Percentiles rank a stretch among this genome's conserved stretches.
phyloP scores from a whole-genome alignment of 345 rosid species.

The Orychophragmus violaceus region DNA sequence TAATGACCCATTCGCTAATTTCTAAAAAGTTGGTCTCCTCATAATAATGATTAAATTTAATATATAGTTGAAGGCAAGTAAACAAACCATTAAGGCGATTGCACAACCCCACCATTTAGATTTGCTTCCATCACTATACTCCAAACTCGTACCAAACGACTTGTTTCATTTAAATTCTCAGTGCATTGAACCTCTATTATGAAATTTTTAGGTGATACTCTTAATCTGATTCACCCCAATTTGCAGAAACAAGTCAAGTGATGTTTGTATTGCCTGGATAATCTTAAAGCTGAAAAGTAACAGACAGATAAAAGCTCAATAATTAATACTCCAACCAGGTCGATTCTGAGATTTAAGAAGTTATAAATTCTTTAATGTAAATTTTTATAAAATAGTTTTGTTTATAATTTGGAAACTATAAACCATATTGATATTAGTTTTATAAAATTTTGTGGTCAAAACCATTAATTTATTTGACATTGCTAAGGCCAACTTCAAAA shows the following conservation, averaged over 20 bases:
- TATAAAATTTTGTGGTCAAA: too few species aligned
- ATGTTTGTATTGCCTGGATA: background rate
- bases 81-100: background rate
- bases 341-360: too few species aligned
- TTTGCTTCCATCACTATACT: background rate
- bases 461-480: too few species aligned
- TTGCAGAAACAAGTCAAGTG: background rate
- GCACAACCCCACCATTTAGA: conserved; percentile 9
- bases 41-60: background rate
- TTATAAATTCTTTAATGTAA: too few species aligned
- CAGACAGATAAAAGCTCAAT: background rate
- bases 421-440: too few species aligned
- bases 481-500: too few species aligned
- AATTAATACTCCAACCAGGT: background rate
- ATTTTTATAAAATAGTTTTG: too few species aligned
- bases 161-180: background rate
- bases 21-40: background rate
- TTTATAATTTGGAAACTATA: too few species aligned
- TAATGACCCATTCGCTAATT: background rate
- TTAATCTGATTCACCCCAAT: background rate
- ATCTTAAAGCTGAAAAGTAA: background rate
- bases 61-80: background rate
- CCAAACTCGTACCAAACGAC: background rate
- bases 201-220: background rate
- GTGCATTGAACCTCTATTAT: background rate